Base-by-base conservation (phyloP, 768 basidiomycete species). In the Tricholoma terreum region DNA sequence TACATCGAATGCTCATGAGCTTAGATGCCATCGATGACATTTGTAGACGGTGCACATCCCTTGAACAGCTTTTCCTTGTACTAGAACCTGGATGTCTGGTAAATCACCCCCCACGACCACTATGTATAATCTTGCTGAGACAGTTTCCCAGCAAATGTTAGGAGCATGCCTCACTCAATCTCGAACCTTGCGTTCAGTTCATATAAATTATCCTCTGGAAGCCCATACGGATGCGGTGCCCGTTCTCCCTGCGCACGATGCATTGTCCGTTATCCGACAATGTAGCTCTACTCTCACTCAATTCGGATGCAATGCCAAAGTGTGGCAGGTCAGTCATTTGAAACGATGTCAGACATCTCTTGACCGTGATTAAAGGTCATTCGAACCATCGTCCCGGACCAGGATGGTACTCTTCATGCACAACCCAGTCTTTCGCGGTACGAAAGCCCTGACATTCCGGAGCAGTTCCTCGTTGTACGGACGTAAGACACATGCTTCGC, bases 391-490 rank as follows among this genome's bases (percentile, higher is more conserved):
- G 50, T 63, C 2, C 58, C 68, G 8, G 69, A 72, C 14, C 75
- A 75, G 24, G 67, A 75, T 33, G 82, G 81, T 1, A 68, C 67
- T 50, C 70, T 77, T 36, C 64, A 62, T 12, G 66, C 70, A 19
- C 70, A 72, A 52, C 75, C 74, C 8, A 70, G 57, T 1, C 70
- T 89, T 7, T 73, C 69, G 1, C 75, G 78, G 0, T 89, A 86
- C 59, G 86, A 89, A 61, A 81, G 74, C 56, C 83, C 82, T 7
- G 86, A 84, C 57, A 72, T 91, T 17, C 89, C 89, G 17, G 89
- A 91, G 61, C 81, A 82, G 51, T 90, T 91, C 62, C 77, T 87
- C 49, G 87, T 90, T 33, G 78, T 88, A 14, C 75, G 84, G 49
- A 80, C 78, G 2, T 86, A 62, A 73, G n/a, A n/a, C n/a, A n/a